Conservation (phyloP, 495 filamentous ascomycete species). For the Hypoxylon crocopeplum region DNA sequence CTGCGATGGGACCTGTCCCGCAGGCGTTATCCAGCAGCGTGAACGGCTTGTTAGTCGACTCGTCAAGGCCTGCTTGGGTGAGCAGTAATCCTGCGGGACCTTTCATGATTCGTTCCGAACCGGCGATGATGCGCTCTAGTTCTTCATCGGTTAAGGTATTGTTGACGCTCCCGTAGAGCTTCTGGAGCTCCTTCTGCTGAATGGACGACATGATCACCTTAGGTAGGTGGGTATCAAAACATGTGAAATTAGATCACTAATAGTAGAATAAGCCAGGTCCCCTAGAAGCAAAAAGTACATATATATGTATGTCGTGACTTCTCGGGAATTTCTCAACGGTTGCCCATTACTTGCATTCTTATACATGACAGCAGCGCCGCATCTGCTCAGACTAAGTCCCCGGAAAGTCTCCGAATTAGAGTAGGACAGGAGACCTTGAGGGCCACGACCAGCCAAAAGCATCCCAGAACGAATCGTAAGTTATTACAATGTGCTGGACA, state of each 20-base stretch:
- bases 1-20: constrained; percentile 48
- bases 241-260: no score
- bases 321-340: neutral
- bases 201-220: constrained; percentile 26
- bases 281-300: no score
- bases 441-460: no score
- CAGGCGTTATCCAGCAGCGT: constrained; percentile 51
- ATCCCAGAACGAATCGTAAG: no score
- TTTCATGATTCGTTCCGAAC: constrained; percentile 45
- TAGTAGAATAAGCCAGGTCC: no score
- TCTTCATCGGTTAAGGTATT: constrained; percentile 25
- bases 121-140: constrained; percentile 36
- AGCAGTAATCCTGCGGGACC: constrained; percentile 43
- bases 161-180: constrained; percentile 35
- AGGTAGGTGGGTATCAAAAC: no score
- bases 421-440: constrained; percentile 6
- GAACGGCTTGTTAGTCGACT: constrained; percentile 41
- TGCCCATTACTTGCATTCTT: neutral
- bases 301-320: no score
- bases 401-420: constrained; percentile 38
- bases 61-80: constrained; percentile 43
- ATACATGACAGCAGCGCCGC: neutral
- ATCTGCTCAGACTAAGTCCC: constrained; percentile 13
- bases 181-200: constrained; percentile 36
- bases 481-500: no score